These are phyloP conservation scores for Yamadazyma oceani DNA, from an alignment of 1,139 yeast genomes.

Conservation along the genomic window DNA sequence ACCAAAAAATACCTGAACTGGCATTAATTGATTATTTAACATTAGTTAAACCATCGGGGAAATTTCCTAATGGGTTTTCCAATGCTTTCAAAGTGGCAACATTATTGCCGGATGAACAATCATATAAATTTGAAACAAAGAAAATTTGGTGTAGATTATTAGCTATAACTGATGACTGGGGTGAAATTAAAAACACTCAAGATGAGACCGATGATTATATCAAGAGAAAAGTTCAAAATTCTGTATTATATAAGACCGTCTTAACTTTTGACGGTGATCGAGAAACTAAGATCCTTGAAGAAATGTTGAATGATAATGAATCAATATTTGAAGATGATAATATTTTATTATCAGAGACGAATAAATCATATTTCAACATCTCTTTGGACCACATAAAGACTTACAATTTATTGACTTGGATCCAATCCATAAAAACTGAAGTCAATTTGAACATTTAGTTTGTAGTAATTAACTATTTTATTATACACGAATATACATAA, in stretches of 20 bases:
- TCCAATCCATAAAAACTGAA: slow-evolving; percentile 22
- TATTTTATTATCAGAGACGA: slow-evolving; percentile 14
- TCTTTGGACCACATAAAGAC: slow-evolving; percentile 17
- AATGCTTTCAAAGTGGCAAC: slow-evolving; percentile 39
- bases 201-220: slow-evolving; percentile 46
- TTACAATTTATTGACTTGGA: slow-evolving; percentile 27
- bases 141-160: slow-evolving; percentile 66
- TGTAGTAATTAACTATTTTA: slow-evolving; percentile 3
- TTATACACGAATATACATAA: no score
- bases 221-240: slow-evolving; percentile 38
- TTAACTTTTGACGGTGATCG: slow-evolving; percentile 11
- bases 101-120: slow-evolving; percentile 25
- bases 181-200: slow-evolving; percentile 36
- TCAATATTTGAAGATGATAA: slow-evolving; percentile 13
- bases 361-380: slow-evolving; percentile 15
- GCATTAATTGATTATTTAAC: slow-evolving; percentile 62
- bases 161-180: slow-evolving; percentile 59
- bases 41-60: slow-evolving; percentile 36
- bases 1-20: slow-evolving; percentile 40
- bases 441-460: slow-evolving; percentile 4
- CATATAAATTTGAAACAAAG: slow-evolving; percentile 23
- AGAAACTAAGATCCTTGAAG: slow-evolving; percentile 13
- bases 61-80: slow-evolving; percentile 27
- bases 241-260: slow-evolving; percentile 51
- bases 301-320: slow-evolving; percentile 12